Evolutionary conservation across 148 eudicot species (phyloP).

Genomic region (Chenopodium quinoa): DNA sequence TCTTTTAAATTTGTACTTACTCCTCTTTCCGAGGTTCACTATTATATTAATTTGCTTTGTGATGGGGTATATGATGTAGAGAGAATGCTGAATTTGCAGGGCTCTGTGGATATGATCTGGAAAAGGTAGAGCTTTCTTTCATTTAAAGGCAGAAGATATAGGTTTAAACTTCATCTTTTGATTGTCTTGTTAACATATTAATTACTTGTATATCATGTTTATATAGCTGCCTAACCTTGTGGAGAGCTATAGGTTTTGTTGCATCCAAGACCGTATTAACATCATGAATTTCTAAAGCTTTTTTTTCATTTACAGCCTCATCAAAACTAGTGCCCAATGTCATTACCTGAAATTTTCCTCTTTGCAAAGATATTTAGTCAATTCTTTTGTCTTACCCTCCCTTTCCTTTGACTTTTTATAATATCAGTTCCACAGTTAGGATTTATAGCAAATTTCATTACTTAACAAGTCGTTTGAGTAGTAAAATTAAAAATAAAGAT

Average conservation of each 20-base stretch:
- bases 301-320: neutral
- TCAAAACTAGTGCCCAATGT: neutral
- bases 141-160: constrained; percentile 16
- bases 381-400: neutral
- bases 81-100: constrained; percentile 52
- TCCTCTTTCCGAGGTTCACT: neutral
- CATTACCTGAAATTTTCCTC: neutral
- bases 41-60: constrained; percentile 5
- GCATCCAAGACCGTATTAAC: neutral
- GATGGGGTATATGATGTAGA: constrained; percentile 21
- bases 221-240: constrained; percentile 2
- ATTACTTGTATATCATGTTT: neutral
- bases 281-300: neutral
- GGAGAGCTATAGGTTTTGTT: neutral
- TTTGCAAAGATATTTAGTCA: neutral
- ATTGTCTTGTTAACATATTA: neutral
- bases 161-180: neutral
- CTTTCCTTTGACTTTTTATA: too few species aligned
- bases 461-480: too few species aligned
- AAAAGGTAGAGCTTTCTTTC: constrained; percentile 43
- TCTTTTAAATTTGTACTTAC: too few species aligned
- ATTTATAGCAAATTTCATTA: too few species aligned
- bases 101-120: constrained; percentile 60
- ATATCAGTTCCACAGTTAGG: too few species aligned
- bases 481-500: too few species aligned